A percentile compares a stretch with the other conserved stretches of the same genome.
phyloP scores from a whole-genome alignment of 2,329 filamentous ascomycete genomes.

The Bipolaris cookei region DNA sequence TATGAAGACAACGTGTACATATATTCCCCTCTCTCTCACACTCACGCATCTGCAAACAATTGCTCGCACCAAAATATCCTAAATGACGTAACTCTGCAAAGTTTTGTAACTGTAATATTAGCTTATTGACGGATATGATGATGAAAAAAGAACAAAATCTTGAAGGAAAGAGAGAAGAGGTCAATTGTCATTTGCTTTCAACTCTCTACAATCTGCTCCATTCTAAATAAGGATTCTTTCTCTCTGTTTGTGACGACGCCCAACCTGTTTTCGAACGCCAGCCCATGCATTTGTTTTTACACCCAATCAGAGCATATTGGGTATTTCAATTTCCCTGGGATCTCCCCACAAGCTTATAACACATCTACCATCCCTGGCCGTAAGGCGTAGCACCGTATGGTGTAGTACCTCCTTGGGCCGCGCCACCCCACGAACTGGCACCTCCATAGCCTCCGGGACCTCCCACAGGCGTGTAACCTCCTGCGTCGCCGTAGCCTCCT shows the following conservation, averaged over 20 bases:
- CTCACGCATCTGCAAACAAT: slow-evolving; percentile 29
- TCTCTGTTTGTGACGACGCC: slow-evolving; percentile 11
- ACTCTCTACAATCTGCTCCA: background rate
- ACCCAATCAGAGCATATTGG: slow-evolving; percentile 2
- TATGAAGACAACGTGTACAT: slow-evolving; percentile 30
- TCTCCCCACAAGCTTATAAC: background rate
- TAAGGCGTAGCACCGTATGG: slow-evolving; percentile 68
- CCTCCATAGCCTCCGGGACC: slow-evolving; percentile 60
- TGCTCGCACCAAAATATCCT: background rate
- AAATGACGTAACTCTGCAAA: slow-evolving; percentile 16
- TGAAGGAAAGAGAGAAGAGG: slow-evolving; percentile 8
- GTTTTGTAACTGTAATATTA: slow-evolving; percentile 30
- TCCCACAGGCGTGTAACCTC: slow-evolving; percentile 66
- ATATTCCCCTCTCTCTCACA: slow-evolving; percentile 44
- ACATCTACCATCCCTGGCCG: slow-evolving; percentile 49
- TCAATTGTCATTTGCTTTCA: slow-evolving; percentile 12
- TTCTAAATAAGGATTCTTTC: background rate
- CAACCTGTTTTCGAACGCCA: slow-evolving; percentile 29
- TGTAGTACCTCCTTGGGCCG: slow-evolving; percentile 53
- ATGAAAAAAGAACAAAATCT: background rate
- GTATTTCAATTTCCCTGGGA: background rate
- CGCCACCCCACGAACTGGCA: slow-evolving; percentile 69
- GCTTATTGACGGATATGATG: slow-evolving; percentile 22
- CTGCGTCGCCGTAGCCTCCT: slow-evolving; percentile 60
- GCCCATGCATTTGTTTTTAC: slow-evolving; percentile 37